Evolutionary conservation across 2,329 filamentous ascomycete genomes (phyloP).

Genomic region (Ophiostoma sp.): DNA sequence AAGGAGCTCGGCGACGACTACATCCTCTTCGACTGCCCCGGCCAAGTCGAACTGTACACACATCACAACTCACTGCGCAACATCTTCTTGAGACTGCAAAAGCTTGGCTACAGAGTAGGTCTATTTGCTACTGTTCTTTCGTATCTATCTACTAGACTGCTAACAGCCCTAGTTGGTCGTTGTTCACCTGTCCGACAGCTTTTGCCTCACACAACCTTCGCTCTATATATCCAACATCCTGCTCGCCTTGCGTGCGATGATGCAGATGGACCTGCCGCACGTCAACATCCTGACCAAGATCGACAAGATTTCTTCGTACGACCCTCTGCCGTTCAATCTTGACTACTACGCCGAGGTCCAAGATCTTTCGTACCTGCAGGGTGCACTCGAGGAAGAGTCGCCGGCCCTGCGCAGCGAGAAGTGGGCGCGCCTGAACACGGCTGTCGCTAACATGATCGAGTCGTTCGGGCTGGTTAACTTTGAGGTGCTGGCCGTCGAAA

Average conservation of each 20-base stretch:
- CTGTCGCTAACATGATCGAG: slow-evolving; percentile 79
- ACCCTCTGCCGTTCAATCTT: slow-evolving; percentile 85
- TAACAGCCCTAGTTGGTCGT: slow-evolving; percentile 66
- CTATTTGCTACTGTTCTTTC: background rate
- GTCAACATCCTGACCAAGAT: slow-evolving; percentile 97
- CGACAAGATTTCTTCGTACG: slow-evolving; percentile 82
- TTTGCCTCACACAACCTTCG: slow-evolving; percentile 86
- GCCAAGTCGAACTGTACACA: slow-evolving; percentile 94
- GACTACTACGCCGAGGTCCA: slow-evolving; percentile 98
- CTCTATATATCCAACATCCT: slow-evolving; percentile 93
- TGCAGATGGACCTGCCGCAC: slow-evolving; percentile 95
- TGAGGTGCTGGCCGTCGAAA: slow-evolving; percentile 90
- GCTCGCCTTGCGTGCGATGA: slow-evolving; percentile 89
- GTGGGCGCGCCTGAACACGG: slow-evolving; percentile 77
- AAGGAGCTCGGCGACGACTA: slow-evolving; percentile 84
- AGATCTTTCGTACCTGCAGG: slow-evolving; percentile 77
- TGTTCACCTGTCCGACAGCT: slow-evolving; percentile 88
- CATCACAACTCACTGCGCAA: slow-evolving; percentile 89
- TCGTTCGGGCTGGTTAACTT: slow-evolving; percentile 87
- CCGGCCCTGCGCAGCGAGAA: slow-evolving; percentile 64
- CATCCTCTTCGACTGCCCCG: slow-evolving; percentile 90
- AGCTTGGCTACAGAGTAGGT: slow-evolving; percentile 82
- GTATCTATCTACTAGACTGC: background rate
- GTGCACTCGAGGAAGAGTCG: slow-evolving; percentile 72
- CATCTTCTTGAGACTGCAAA: slow-evolving; percentile 85